Conservation (phyloP, 225 moss, liverwort and hornwort species). For the Bryoerythrophyllum caledonicum region DNA sequence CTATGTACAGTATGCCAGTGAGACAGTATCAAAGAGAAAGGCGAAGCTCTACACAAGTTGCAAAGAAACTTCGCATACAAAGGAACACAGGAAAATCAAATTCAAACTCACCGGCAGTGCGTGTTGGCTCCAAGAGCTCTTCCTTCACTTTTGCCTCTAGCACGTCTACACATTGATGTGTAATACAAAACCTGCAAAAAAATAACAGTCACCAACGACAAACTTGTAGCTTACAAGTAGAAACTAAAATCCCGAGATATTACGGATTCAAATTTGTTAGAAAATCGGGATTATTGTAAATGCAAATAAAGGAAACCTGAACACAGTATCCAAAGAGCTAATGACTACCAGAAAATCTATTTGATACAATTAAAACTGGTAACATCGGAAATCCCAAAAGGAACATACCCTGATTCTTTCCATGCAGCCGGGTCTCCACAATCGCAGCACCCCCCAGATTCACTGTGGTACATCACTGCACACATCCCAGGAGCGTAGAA, state of each 20-base stretch:
- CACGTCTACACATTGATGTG: constrained; percentile 31
- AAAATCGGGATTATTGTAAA: background rate
- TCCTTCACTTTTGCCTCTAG: constrained; percentile 29
- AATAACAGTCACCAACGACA: background rate
- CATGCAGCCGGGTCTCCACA: constrained; percentile 71
- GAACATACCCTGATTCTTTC: constrained; percentile 75
- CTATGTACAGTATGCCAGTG: background rate
- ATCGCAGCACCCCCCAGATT: constrained; percentile 65
- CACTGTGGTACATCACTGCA: constrained; percentile 95
- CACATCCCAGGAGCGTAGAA: background rate
- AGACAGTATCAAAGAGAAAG: background rate
- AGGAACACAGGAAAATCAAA: background rate
- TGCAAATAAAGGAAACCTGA: background rate
- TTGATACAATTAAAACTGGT: background rate
- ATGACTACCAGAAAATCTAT: background rate
- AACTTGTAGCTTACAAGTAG: background rate
- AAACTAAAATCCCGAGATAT: background rate
- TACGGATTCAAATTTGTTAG: background rate
- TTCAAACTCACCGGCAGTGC: constrained; percentile 23
- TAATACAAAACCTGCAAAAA: constrained; percentile 47
- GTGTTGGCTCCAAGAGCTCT: constrained; percentile 30
- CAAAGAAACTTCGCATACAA: background rate
- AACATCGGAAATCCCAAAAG: no score
- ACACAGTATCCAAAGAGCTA: constrained; percentile 1
- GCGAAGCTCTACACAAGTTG: background rate